Conservation (phyloP, 768 basidiomycete species). For the Mrakia frigida region DNA sequence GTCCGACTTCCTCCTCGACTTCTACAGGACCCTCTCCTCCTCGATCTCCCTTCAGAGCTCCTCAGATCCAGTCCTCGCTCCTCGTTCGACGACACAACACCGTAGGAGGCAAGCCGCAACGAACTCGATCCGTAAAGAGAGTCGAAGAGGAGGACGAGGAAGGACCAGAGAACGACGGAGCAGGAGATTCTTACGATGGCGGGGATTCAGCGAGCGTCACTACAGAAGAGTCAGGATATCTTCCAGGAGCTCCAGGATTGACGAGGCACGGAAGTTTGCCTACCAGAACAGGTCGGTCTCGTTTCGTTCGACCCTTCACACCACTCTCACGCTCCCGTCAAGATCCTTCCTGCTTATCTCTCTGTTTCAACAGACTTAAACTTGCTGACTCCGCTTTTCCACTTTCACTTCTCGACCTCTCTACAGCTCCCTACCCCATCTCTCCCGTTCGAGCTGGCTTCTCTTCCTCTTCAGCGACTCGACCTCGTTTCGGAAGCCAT, state of each 20-base stretch:
- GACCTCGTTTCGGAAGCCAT: slow-evolving; percentile 12
- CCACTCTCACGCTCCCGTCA: not conserved
- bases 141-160: slow-evolving; percentile 19
- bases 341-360: not conserved
- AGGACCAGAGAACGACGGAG: not conserved
- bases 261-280: slow-evolving; percentile 16
- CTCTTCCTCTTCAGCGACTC: not conserved
- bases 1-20: not conserved
- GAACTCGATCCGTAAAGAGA: slow-evolving; percentile 7
- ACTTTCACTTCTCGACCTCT: not conserved
- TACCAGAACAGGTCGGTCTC: slow-evolving; percentile 1
- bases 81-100: slow-evolving; percentile 26
- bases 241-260: not conserved
- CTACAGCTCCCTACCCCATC: slow-evolving; percentile 5
- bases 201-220: not conserved
- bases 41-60: not conserved
- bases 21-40: not conserved
- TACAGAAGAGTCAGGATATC: not conserved
- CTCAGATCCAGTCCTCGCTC: not conserved
- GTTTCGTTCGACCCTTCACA: not conserved
- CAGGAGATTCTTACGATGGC: not conserved
- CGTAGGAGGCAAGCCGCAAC: slow-evolving; percentile 19
- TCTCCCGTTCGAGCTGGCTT: slow-evolving; percentile 2
- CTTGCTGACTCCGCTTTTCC: not conserved
- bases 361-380: not conserved